Evolutionary conservation across 2,329 filamentous ascomycete genomes (phyloP), one percentile per base, ranked within the genome.

Genomic region (Aureobasidium leucospermi): DNA sequence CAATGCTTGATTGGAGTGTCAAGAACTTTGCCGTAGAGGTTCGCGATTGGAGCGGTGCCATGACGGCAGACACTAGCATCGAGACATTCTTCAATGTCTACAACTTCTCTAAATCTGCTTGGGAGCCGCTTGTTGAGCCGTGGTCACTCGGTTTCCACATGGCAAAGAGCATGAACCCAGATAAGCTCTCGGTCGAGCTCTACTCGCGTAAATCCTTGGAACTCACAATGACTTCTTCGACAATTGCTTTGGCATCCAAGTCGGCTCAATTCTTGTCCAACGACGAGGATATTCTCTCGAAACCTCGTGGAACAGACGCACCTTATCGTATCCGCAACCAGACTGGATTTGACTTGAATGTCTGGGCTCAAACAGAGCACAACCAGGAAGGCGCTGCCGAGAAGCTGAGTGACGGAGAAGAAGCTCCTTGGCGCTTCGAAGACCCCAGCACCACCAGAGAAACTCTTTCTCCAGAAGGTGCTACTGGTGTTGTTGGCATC

Each of bases 61-160:
- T 99, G 72, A 91, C 86, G 67, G 93, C 90, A 0, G 90, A 96
- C 69, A 89, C 90, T 0, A 88, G 85, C n/a, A 86, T 99, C 49
- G 90, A 96, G 63, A 90, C 93, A 64, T 96, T 96, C 73, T 84
- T 95, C 67, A 99, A 97, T 68, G 87, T 99, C 29, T 99, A 96
- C 79, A 99, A 99, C 74, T 99, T 99, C 75, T 94, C 94, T 13
- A 99, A 99, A 72, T 99, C 94, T 0, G 90, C 91, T 3, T 99
- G 94, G 94, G 94, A 99, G 72, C 94, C 94, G 3, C 76, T 99
- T 36, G 85, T 99, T 29, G 94, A 99, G 71, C 95, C 95, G 7
- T 99, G 94, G 94, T 86, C 93, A 65, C 80, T 97, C n/a, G 91
- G 91, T 2, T 85, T 99, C 65, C 90, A 95, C 63, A 84, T 97